Evolutionary conservation across 371 early-diverging fungal genomes (phyloP), one percentile per base, ranked within the genome.

Genomic region (Mortierella sp.): DNA sequence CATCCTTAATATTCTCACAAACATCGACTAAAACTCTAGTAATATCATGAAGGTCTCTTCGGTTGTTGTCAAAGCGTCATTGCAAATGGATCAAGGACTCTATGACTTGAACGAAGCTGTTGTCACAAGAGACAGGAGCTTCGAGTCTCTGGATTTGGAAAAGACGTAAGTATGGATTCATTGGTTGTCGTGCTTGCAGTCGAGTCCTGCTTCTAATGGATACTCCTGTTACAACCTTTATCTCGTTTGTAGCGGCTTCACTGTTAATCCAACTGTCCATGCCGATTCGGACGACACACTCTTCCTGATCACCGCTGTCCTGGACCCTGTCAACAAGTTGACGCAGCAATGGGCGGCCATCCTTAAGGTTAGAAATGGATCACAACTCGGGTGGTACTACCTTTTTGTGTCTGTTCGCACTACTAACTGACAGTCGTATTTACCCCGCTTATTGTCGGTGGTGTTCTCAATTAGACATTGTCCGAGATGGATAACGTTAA

Each of bases 271-370:
- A 14, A 64, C 29, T 12, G 64, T 64, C 26, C 46, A 71, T 65
- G 67, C 72, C 3, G 68, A 29, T 4, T 19, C 51, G 2, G 77
- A 82, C 0, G 68, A 72, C 0, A 83, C 89, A 0, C 81, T 85
- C 4, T 81, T 91, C 60, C 89, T 89, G 15, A 81, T 96, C 25
- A 85, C 85, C 12, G 90, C 88, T 1, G 74, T 93, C 7, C 71
- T 97, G 6, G 93, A 96, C 70, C 97, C 98, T 3, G 58, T 92
- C 9, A 89, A 88, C 62, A 89, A 93, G 58, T 66, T 74, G 1
- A 93, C 94, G 1, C 96, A 96, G 73, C 92, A 91, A 70, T 88
- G 90, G 88, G 81, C 91, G 0, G 81, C 91, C 1, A 74, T 96
- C 3, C 70, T 96, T 28, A 81, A 90, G 68, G 84, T 73, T 47